phyloP scores from a whole-genome alignment of 2,329 filamentous ascomycete species.

The Peltaster fructicola region DNA sequence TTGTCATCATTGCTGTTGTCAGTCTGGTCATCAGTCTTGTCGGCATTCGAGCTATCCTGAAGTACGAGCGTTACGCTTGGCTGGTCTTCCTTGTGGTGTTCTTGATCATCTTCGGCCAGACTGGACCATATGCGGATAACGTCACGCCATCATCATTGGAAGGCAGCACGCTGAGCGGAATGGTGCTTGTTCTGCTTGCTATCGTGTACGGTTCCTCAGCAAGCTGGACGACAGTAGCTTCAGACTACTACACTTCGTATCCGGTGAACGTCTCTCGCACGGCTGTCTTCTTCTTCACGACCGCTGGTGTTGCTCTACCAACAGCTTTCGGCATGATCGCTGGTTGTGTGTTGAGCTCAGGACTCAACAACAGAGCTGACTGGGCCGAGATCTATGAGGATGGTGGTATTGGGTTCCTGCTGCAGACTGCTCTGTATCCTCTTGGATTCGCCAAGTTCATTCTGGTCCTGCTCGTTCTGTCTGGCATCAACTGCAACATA shows the following conservation, averaged over 20 bases:
- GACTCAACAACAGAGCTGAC: conserved; percentile 22
- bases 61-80: conserved; percentile 34
- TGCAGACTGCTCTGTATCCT: conserved; percentile 29
- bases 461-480: conserved; percentile 21
- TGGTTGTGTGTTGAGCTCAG: conserved; percentile 21
- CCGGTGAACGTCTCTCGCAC: conserved; percentile 21
- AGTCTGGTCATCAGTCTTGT: conserved; percentile 22
- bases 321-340: conserved; percentile 28
- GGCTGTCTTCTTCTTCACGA: conserved; percentile 26
- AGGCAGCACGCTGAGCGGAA: conserved; percentile 12
- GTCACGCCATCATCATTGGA: conserved; percentile 14
- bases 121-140: conserved; percentile 26
- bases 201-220: conserved; percentile 23
- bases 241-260: conserved; percentile 28
- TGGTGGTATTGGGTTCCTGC: conserved; percentile 30
- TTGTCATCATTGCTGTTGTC: conserved; percentile 25
- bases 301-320: conserved; percentile 23
- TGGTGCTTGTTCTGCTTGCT: conserved; percentile 15
- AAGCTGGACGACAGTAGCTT: conserved; percentile 24
- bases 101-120: conserved; percentile 30
- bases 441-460: conserved; percentile 31
- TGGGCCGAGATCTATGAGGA: conserved; percentile 24
- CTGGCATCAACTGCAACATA: conserved; percentile 23
- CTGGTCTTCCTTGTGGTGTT: conserved; percentile 30
- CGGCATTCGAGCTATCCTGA: conserved; percentile 27